Evolutionary conservation across 345 rosid species (phyloP).

Genomic region (Pelargonium nanum): DNA sequence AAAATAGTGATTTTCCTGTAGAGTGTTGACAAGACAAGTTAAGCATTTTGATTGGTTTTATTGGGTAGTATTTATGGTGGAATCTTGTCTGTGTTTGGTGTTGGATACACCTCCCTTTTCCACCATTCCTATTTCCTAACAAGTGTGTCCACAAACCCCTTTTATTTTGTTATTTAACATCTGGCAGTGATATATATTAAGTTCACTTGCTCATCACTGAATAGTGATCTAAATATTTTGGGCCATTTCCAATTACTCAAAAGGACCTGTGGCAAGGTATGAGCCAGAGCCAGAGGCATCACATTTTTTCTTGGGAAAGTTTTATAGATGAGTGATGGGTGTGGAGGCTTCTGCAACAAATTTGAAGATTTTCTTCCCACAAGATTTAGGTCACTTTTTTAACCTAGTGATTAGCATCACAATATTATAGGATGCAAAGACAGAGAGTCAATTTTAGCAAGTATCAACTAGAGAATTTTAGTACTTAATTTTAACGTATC

Average conservation of each 20-base stretch:
- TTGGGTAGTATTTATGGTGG: constrained; percentile 14
- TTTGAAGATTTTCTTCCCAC: neutral
- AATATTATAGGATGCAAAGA: neutral
- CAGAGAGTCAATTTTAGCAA: neutral
- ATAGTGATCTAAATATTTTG: neutral
- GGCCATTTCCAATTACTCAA: neutral
- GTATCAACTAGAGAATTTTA: constrained; percentile 4
- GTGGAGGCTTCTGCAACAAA: neutral
- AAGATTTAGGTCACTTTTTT: neutral
- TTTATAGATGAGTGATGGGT: neutral
- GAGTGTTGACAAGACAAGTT: constrained; percentile 26
- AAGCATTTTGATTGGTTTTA: constrained; percentile 9
- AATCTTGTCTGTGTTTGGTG: constrained; percentile 24
- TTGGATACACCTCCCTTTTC: constrained; percentile 8
- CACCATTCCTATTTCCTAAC: constrained; percentile 6
- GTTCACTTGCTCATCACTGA: neutral
- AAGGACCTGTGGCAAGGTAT: neutral
- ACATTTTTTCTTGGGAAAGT: neutral
- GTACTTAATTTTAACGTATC: too few relatives aligned
- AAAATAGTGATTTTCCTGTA: constrained; percentile 2
- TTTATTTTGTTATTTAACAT: neutral
- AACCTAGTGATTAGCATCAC: neutral
- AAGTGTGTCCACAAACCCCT: constrained; percentile 3
- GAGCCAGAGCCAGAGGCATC: too few relatives aligned
- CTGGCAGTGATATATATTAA: neutral